Base-by-base conservation (phyloP, 1,139 yeast genomes). In the Casaregolazyma suthepensis region DNA sequence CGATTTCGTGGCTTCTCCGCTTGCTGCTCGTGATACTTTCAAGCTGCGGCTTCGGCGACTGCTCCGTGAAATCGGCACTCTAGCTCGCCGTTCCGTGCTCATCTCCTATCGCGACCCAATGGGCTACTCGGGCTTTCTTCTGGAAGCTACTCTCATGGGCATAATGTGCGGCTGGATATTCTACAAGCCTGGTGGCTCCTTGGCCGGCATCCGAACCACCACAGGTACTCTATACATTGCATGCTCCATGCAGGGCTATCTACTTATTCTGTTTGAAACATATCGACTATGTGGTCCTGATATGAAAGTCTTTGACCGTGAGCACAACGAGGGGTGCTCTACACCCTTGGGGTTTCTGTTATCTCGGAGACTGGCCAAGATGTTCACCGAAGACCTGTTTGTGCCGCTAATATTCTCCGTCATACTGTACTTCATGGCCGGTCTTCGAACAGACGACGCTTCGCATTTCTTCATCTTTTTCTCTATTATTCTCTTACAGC, bases 161-260 rank as follows among this genome's bases (percentile, higher is more conserved):
- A 64, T 81, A 0, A 71, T 82, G 22, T 72, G 80, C 48, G 96
- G 96, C 0, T 87, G 94, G 91, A 77, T 87, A 54, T 89, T 84
- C 63, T 85, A 71, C 66, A 78, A 79, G 59, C 48, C 50, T 43
- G 52, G 52, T 1, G 77, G 78, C 2, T 76, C 82, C 13, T 62
- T 83, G 31, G 78, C 85, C 0, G 96, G 96, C 9, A 78, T 87
- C 5, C 71, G 96, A 59, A 77, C 94, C 0, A 71, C 73, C 3
- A 76, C 84, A 9, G 85, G 91, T 1, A 71, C 82, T 1, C 66
- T 87, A 6, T 88, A 88, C 68, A 82, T 81, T 1, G 75, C 85
- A 45, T 71, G 79, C 52, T 86, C 88, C 50, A 72, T 85, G 20
- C 82, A 86, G 64, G 86, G 88, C 2, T 86, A 87, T 64, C 68